Base-by-base conservation (phyloP, 345 rosid genomes). In the Trapa bicornis region DNA sequence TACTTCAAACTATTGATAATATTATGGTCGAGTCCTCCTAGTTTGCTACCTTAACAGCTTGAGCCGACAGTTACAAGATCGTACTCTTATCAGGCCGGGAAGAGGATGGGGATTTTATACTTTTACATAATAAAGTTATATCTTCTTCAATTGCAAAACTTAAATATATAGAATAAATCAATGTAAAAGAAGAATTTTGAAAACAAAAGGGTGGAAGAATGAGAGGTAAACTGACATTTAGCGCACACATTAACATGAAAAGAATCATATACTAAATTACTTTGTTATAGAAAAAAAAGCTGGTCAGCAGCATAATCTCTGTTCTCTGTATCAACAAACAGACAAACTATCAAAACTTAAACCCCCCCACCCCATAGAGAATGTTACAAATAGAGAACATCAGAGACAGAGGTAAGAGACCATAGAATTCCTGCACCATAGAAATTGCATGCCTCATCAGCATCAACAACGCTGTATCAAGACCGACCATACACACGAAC, bases 401-500 rank as follows among this genome's bases (percentile, higher is more conserved):
- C 43, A 13, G 4, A 12, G 3, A 50, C 22, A 50, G 29, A 45
- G 48, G 48, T 45, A 45, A 45, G 48, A 45, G 48, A 45, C 6
- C 6, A 5, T 11, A n/a, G 35, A 54, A 22, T 54, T 54, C 60
- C n/a, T n/a, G 22, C 60, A 54, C 60, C 60, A n/a, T 9, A 13
- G 54, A 54, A n/a, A 16, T 1, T 54, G 60, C 33, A 9, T 5
- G 60, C n/a, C 60, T 54, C 60, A 54, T 10, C 35, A 54, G 60
- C 60, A 22, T 54, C 58, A 22, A 2, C 10, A 53, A n/a, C 58
- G 2, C 60, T 22, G 35, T 54, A 54, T n/a, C 2, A 3, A 35
- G 60, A 54, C 60, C 6, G 60, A 22, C 60, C n/a, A 54, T 35
- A 54, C 22, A n/a, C 60, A 54, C 60, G 60, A 54, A 54, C 60